phyloP scores from a whole-genome alignment of 345 rosid genomes.

The Linum tenue region DNA sequence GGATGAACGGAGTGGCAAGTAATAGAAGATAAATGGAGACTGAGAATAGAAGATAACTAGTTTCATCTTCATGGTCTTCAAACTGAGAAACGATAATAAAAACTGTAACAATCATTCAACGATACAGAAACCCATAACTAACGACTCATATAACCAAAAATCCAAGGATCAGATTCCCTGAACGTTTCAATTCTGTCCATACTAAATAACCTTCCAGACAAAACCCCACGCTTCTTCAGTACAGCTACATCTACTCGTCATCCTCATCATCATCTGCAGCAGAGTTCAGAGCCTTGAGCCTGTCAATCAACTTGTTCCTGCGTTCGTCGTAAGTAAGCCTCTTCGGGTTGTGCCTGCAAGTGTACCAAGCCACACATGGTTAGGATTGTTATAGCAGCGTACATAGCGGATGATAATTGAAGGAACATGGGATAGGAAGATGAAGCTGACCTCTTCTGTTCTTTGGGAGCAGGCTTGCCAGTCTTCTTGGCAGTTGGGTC shows the following conservation, averaged over 20 bases:
- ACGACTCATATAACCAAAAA: background rate
- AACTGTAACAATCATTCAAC: background rate
- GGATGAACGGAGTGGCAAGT: too few relatives aligned
- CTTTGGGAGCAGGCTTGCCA: conserved; percentile 39
- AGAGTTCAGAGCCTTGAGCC: conserved; percentile 53
- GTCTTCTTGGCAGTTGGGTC: conserved; percentile 45
- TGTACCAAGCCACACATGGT: background rate
- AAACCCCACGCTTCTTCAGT: background rate
- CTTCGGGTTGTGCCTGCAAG: conserved; percentile 64
- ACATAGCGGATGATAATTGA: too few relatives aligned
- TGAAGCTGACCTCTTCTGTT: conserved; percentile 49
- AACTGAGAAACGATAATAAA: too few relatives aligned
- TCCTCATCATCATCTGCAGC: conserved; percentile 26
- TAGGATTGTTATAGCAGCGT: too few relatives aligned
- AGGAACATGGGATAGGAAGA: background rate
- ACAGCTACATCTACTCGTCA: conserved; percentile 16
- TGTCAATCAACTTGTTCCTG: conserved; percentile 62
- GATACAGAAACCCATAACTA: background rate
- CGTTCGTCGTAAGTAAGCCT: conserved; percentile 80
- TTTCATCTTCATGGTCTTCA: background rate
- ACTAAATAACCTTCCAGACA: background rate
- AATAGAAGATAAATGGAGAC: background rate
- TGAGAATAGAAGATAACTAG: background rate
- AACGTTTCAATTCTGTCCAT: background rate
- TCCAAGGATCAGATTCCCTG: background rate